A percentile compares a stretch with the other conserved stretches of the same genome.
Evolutionary conservation across 768 basidiomycete genomes (phyloP).

Genomic region (Ramaria sp.): DNA sequence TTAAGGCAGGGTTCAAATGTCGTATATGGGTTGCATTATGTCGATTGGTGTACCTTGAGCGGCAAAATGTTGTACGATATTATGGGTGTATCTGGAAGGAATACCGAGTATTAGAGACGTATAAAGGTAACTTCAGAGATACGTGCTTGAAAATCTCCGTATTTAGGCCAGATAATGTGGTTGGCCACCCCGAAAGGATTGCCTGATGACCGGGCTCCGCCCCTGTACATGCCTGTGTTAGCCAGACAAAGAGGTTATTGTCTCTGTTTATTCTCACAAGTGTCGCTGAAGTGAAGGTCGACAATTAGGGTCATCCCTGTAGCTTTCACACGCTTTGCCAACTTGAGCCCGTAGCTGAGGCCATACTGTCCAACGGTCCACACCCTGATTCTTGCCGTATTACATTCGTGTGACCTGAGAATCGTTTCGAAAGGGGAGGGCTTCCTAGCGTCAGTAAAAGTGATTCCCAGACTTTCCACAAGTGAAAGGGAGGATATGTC

Average conservation of each 20-base stretch:
- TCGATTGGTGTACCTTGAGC: slow-evolving; percentile 44
- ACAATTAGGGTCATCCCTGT: slow-evolving; percentile 46
- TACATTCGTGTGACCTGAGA: slow-evolving; percentile 40
- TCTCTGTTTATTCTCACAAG: slow-evolving; percentile 28
- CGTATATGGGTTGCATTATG: too few species aligned
- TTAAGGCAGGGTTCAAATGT: too few species aligned
- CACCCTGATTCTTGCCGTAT: slow-evolving; percentile 47
- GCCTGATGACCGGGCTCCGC: slow-evolving; percentile 54
- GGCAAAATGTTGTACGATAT: slow-evolving; percentile 39
- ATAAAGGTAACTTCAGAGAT: background rate
- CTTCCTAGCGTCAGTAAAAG: slow-evolving; percentile 32
- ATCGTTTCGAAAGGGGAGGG: slow-evolving; percentile 39
- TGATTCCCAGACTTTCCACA: slow-evolving; percentile 38
- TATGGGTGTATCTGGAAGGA: slow-evolving; percentile 35
- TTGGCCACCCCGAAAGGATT: slow-evolving; percentile 50
- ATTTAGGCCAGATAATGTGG: slow-evolving; percentile 36
- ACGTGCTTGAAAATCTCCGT: slow-evolving; percentile 45
- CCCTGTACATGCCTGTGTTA: slow-evolving; percentile 26
- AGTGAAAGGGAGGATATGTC: slow-evolving; percentile 46
- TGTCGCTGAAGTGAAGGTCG: slow-evolving; percentile 56
- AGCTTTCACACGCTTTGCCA: slow-evolving; percentile 45
- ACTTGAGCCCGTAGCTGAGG: slow-evolving; percentile 37
- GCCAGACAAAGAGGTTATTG: background rate
- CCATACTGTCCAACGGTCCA: slow-evolving; percentile 52
- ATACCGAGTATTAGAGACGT: background rate